Percentiles rank a stretch among this genome's conserved stretches.
These are phyloP conservation scores for Melastoma candidum DNA, from an alignment of 441 rosid genomes.

Conservation along the genomic window DNA sequence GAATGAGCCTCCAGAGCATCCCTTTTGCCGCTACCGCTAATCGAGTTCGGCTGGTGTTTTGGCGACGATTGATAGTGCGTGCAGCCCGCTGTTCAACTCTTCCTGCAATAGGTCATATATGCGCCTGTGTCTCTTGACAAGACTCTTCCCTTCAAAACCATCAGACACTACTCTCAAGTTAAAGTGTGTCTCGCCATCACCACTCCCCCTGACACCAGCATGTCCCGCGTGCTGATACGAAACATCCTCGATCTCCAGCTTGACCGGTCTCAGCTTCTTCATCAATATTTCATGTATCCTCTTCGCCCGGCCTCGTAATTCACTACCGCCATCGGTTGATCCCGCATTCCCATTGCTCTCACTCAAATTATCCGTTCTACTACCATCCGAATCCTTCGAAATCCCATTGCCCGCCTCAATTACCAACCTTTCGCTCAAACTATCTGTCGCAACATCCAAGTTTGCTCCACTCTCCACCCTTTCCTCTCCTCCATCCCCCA, in stretches of 20 bases:
- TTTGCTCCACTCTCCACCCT: not conserved
- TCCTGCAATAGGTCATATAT: constrained; percentile 53
- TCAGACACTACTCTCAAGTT: constrained; percentile 49
- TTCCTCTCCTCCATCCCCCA: constrained; percentile 27
- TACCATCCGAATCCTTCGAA: constrained; percentile 1
- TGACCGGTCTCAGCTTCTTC: constrained; percentile 49
- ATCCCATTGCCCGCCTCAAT: constrained; percentile 11
- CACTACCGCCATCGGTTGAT: constrained; percentile 9
- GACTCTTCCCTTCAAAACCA: constrained; percentile 63
- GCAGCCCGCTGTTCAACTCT: constrained; percentile 56
- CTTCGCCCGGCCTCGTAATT: constrained; percentile 59
- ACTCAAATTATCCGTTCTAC: not conserved
- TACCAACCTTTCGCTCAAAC: not conserved
- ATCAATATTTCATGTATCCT: constrained; percentile 60
- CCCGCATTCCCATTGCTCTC: not conserved
- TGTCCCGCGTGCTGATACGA: constrained; percentile 69
- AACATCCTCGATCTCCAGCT: constrained; percentile 46
- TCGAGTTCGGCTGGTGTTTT: constrained; percentile 45
- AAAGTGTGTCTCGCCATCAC: constrained; percentile 59
- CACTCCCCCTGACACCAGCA: constrained; percentile 49
- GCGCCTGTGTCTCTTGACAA: constrained; percentile 61
- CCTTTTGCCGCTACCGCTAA: no score
- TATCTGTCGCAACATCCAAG: not conserved
- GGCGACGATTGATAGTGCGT: constrained; percentile 59
- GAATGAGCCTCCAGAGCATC: no score